Conservation (phyloP, 2,329 filamentous ascomycete species). For the Nothomitra cinnamomea region DNA sequence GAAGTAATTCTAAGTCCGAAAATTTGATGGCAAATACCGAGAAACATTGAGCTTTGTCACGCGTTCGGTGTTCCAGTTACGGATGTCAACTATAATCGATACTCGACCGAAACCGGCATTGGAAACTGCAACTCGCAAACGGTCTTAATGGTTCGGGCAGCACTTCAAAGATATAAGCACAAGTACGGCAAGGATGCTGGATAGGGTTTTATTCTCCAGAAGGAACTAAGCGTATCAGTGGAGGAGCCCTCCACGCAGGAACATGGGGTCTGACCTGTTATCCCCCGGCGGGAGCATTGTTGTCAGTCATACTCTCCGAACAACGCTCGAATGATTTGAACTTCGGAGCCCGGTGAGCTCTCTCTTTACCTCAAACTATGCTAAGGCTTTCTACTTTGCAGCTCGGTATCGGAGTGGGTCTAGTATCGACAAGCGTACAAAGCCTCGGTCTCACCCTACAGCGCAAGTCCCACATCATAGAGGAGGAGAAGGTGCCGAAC, state of each 20-base stretch:
- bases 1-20: no score
- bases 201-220: not conserved
- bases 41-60: not conserved
- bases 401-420: constrained; percentile 85
- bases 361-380: not conserved
- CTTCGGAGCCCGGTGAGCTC: not conserved
- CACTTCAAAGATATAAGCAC: not conserved
- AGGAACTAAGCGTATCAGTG: not conserved
- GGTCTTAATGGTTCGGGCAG: not conserved
- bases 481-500: constrained; percentile 76
- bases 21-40: no score
- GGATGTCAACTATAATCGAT: no score
- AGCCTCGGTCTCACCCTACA: constrained; percentile 90
- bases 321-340: constrained; percentile 5
- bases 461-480: constrained; percentile 93
- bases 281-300: constrained; percentile 25
- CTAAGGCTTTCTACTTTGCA: constrained; percentile 20
- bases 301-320: constrained; percentile 16
- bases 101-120: no score
- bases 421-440: constrained; percentile 86
- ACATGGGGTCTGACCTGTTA: constrained; percentile 20
- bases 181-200: not conserved
- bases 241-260: not conserved
- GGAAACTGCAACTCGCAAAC: not conserved
- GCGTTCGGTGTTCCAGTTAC: not conserved